Evolutionary conservation across 768 basidiomycete genomes (phyloP), one percentile per base, ranked within the genome.

Genomic region (Pholiota conissans): DNA sequence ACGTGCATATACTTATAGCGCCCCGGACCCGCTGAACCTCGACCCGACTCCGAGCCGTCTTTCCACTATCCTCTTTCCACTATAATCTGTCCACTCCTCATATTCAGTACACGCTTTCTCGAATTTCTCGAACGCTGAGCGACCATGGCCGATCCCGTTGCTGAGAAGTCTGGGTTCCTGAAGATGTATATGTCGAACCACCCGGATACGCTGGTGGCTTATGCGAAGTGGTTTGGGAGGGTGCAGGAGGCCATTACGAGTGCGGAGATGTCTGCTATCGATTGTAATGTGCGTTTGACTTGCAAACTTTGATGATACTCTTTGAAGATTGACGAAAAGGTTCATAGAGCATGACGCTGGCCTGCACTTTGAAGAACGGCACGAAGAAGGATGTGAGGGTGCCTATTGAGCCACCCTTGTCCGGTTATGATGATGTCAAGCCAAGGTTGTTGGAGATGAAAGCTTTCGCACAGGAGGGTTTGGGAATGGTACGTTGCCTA

Each of bases 151-250:
- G 91, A 93, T 67, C 82, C 89, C 8, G 89, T 92, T 0, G 87
- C 87, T 11, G 84, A 84, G 10, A 89, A 87, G 64, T 90, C 90
- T 18, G 76, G 74, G 1, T 94, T 91, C 68, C 78, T 93, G 40
- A 82, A 83, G 69, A 89, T 85, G 83, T 94, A 93, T 76, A 93
- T 93, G 91, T 86, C 82, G 28, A 84, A 76, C 60, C 92, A 93
- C 65, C 89, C 89, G 0, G 91, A 93, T 66, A 93, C 91, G 1
- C 76, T 93, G 62, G 89, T 93, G 32, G 89, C 89, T 3, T 94
- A 92, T 63, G 89, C 88, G 39, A 89, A 86, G 61, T 83, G 87
- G 79, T 90, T 79, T 64, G 90, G 87, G 8, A 84, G 87, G 61
- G 79, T 91, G 10, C 63, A 74, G 20, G 78, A 80, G 27, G 74